Evolutionary conservation across 805 yeast genomes (phyloP), one percentile per base, ranked within the genome.

Genomic region (Phaffomyces antillensis): DNA sequence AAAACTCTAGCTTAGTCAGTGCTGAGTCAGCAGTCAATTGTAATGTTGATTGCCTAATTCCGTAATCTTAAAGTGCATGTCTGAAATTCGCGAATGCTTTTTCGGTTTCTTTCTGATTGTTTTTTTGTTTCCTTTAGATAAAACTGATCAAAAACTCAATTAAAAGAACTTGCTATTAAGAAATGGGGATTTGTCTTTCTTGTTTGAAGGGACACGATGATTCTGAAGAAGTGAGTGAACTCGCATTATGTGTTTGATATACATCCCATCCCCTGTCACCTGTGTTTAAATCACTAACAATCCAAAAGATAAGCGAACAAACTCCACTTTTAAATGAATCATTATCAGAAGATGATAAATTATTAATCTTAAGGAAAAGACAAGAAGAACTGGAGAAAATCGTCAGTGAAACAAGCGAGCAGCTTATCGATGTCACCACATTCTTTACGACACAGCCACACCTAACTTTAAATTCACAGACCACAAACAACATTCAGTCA

Each of bases 151-250:
- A 7, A 15, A 7, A 18, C 5, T 32, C n/a, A 9, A 32, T 20
- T 20, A 20, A 3, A 20, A 20, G 23, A 20, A 20, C 4, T 32
- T 15, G 34, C 17, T 32, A 15, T 15, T 15, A 5, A 33, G 9
- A 10, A n/a, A 74, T 74, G 79, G 79, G 79, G 33, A 49, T 63
- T 42, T 74, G 79, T 54, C 60, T 73, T 36, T 74, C 79, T 16
- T 74, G 79, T 51, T 60, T 74, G 16, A 52, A 62, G 6, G 46
- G 40, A 32, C 63, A 59, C 16, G 68, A 61, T 17, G 68, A 65
- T 38, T 73, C 68, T 44, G 77, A 73, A 18, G 51, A 50, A 47
- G 65, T 68, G 38, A 48, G 75, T 15, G 23, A 23, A 2, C 7
- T 11, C 12, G 7, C 2, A 11, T 25, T 8, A n/a, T 25, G 39